Base-by-base conservation (phyloP, 176 grass and related monocot species). In the bread wheat (Triticum aestivum) region DNA sequence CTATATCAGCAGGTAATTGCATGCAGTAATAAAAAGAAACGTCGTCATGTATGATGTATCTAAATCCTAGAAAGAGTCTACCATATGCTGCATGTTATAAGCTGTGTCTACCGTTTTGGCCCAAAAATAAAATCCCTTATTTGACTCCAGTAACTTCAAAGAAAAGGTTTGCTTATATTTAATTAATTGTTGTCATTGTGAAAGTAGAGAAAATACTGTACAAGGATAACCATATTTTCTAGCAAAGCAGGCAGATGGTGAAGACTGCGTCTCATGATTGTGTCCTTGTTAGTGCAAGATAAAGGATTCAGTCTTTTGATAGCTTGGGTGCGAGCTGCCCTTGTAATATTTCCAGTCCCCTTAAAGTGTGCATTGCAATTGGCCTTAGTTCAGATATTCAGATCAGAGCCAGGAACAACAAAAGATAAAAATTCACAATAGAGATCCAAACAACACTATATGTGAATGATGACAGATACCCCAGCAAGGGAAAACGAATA, bases 231-330 rank as follows among this genome's bases (percentile, higher is more conserved):
- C 32, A 39, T 80, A 75, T 67, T 67, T 61, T 67, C 20, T 65
- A 42, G 58, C 29, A 49, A 39, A 59, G 82, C 61, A 80, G 18
- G 45, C 59, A 75, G 38, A 78, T 44, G 24, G 82, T 35, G 44
- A 68, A 51, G 41, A 85, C n/a, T 18, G 35, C 69, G 47, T 89
- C 20, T 41, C 65, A 89, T 89, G 75, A 82, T 69, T 63, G 34
- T 90, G 65, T 59, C 58, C n/a, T 83, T 79, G 39, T 54, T 78
- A 33, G 73, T 65, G 64, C 65, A 33, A 72, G 42, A 68, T 45
- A 70, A 20, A 86, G 65, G 63, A 72, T 79, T 65, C 20, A 42
- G n/a, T 45, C 73, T 59, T 66, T 81, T 2, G 11, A 69, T 61
- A 75, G 75, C 12, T 66, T 75, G 61, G 56, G 73, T 5, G 30